Evolutionary conservation across 169 alveolate genomes (phyloP), one percentile per base, ranked within the genome.

Genomic region (Perkinsus chesapeaki): DNA sequence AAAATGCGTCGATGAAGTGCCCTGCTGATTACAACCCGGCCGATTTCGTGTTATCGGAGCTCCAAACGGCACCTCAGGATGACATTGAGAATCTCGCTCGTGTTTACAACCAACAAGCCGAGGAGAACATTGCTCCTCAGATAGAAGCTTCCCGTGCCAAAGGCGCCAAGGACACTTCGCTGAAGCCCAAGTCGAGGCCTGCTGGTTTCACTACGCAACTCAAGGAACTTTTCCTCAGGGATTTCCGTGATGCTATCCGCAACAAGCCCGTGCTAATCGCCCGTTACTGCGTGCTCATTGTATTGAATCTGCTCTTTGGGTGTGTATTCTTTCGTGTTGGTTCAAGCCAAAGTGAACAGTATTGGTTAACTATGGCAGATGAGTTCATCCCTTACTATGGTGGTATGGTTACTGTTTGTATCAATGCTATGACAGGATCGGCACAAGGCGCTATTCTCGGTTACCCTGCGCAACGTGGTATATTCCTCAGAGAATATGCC

Each of bases 21-120:
- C 96, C 96, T 39, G 73, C 93, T 92, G 93, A 95, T 92, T 93
- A 94, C 27, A 95, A 95, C 72, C 96, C 96, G 27, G 93, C 95
- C 39, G 96, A 95, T 92, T 95, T 60, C 23, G 82, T 23, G 7
- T 34, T 60, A 1, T 60, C 12, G 3, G 31, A 60, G 82, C 82
- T 60, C 23, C 82, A 60, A 34, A 60, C 82, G 3, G 36, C 12
- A 0, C 82, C 82, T 0, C 82, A 3, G 12, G 82, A 60, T 1
- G 82, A 12, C 82, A 60, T 60, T 20, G 3, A 23, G 36, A 7
- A 34, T 1, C 82, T 60, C 12, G 82, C 31, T 23, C 36, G 27
- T 23, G 82, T 23, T 1, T 60, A 60, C 82, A 60, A 60, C 37
- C 5, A 43, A 43, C 60, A 43, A 16, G 60, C 60, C 60, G 60